Base-by-base conservation (phyloP, 805 yeast genomes). In the Pichia phayaonensis region DNA sequence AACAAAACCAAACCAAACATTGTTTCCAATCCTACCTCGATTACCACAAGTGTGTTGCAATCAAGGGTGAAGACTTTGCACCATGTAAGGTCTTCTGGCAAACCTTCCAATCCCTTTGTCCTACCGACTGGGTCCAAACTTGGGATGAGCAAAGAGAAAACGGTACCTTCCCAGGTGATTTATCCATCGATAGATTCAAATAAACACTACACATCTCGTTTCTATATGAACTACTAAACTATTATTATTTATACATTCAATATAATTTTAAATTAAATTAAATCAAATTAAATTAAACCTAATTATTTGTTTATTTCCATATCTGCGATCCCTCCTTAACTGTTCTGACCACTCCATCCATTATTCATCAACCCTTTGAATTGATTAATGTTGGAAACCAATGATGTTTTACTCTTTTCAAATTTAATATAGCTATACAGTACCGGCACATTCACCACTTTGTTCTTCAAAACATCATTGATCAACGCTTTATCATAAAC, bases 11-110 rank as follows among this genome's bases (percentile, higher is more conserved):
- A 75, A 88, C 97, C 65, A 90, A 86, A 76, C 97, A 92, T 79
- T 94, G 98, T 79, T 95, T 92, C 83, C 97, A 92, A 77, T 80
- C 92, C 62, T 94, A 92, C 76, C 89, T 94, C 65, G 99, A 94
- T 74, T 94, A 92, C 83, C 94, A 86, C 84, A 90, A 90, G 73
- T 94, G 99, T 78, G 81, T 94, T 69, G 86, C 83, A 65, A 89
- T 90, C 60, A 92, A 92, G 76, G 99, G 99, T 68, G 97, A 92
- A 75, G 98, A 90, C 56, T 94, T 94, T 67, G 96, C 90, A 64
- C 98, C 98, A 66, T 94, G 99, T 74, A 80, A 90, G 74, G 90
- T 87, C 63, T 94, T 94, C 77, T 87, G 81, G 83, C 85, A 81
- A 72, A 88, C 97, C 51, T 94, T 79, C 79, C 80, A 85, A 62